Conservation (phyloP, 192 early-diverging fungal genomes). For the Podila clonocystis region DNA sequence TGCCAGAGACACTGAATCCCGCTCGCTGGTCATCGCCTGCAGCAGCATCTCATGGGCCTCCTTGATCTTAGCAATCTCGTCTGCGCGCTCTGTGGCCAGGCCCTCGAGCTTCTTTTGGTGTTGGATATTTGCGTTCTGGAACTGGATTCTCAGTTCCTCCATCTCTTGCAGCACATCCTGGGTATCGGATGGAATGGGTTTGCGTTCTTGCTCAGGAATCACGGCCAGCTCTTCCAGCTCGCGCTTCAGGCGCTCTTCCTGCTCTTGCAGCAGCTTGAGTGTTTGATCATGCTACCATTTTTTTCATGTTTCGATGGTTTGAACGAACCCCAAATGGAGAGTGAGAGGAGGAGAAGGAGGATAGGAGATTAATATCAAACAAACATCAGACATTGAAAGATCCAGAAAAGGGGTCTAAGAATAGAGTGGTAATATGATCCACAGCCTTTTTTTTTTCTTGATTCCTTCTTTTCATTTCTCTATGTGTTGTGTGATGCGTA, state of each 20-base stretch:
- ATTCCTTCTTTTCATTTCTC: too few species aligned
- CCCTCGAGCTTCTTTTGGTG: slow-evolving; percentile 34
- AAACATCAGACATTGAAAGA: not conserved
- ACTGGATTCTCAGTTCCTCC: slow-evolving; percentile 40
- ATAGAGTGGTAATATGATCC: slow-evolving; percentile 2
- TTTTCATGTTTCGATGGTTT: not conserved
- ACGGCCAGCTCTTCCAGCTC: slow-evolving; percentile 30
- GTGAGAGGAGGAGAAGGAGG: not conserved
- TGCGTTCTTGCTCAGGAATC: slow-evolving; percentile 28
- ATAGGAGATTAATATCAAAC: slow-evolving; percentile 13
- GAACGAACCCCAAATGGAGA: not conserved
- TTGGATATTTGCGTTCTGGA: slow-evolving; percentile 15
- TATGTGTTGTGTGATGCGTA: not conserved
- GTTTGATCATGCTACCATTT: slow-evolving; percentile 44
- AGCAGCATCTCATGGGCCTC: slow-evolving; percentile 19
- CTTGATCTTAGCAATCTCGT: slow-evolving; percentile 28
- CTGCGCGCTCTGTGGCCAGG: slow-evolving; percentile 10
- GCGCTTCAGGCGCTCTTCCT: slow-evolving; percentile 40
- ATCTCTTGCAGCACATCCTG: slow-evolving; percentile 43
- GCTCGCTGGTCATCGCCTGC: slow-evolving; percentile 15
- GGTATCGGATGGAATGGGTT: slow-evolving; percentile 38
- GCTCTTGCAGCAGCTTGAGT: slow-evolving; percentile 41
- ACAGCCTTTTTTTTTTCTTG: not conserved
- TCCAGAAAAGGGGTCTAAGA: not conserved
- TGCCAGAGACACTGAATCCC: slow-evolving; percentile 13